Conservation (phyloP, 257 asterid genomes). For the Solanum pimpinellifolium region DNA sequence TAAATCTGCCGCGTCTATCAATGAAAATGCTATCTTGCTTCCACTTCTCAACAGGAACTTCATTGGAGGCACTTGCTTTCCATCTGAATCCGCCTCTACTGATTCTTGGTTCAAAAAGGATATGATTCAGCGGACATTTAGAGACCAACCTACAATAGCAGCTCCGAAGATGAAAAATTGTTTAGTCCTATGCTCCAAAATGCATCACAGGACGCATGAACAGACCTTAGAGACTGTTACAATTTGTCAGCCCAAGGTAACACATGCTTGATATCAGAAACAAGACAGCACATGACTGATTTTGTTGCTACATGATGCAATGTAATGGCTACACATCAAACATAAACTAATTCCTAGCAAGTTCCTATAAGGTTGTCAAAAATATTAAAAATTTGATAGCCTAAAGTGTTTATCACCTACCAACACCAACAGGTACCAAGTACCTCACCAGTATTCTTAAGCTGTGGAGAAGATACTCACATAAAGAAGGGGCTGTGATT, state of each 20-base stretch:
- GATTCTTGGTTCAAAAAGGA: slow-evolving; percentile 21
- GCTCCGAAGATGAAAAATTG: neutral
- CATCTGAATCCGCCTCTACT: slow-evolving; percentile 29
- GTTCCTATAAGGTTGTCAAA: neutral
- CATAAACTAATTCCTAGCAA: neutral
- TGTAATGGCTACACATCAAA: neutral
- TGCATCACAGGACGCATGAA: neutral
- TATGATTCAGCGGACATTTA: slow-evolving; percentile 27
- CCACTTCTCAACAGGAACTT: slow-evolving; percentile 43
- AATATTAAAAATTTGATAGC: neutral
- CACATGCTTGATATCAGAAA: neutral
- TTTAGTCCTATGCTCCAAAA: neutral
- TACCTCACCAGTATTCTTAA: neutral
- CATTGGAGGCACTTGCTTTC: slow-evolving; percentile 25
- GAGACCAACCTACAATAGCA: slow-evolving; percentile 27
- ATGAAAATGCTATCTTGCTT: slow-evolving; percentile 54
- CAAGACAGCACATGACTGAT: neutral
- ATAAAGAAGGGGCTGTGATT: neutral
- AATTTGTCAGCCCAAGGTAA: neutral
- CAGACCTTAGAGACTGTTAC: too few relatives aligned
- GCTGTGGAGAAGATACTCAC: neutral
- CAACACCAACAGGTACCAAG: neutral
- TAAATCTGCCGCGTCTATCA: slow-evolving; percentile 54
- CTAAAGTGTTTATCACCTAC: neutral
- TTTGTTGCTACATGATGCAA: neutral